Conservation (phyloP, 306 rosid genomes). For the Sindora glabra region DNA sequence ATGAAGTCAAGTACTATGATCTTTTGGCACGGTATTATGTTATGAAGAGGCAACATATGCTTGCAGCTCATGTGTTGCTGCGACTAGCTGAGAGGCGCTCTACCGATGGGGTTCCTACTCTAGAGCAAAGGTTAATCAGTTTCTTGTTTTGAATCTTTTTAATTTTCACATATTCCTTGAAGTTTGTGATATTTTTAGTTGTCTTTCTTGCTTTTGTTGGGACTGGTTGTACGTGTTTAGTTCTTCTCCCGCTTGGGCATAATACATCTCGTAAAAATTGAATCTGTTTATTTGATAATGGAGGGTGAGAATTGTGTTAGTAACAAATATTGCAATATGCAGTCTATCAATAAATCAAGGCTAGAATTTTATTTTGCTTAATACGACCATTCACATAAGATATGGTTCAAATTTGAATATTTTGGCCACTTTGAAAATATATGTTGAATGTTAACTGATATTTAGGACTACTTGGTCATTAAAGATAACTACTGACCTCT, state of each 20-base stretch:
- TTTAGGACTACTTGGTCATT: too few species aligned
- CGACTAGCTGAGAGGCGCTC: slow-evolving; percentile 84
- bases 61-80: slow-evolving; percentile 85
- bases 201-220: slow-evolving; percentile 6
- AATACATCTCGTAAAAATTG: slow-evolving; percentile 2
- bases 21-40: slow-evolving; percentile 91
- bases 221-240: too few species aligned
- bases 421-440: background rate
- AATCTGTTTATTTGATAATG: background rate
- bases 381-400: background rate
- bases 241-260: slow-evolving; percentile 6
- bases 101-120: slow-evolving; percentile 52
- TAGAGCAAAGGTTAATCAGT: slow-evolving; percentile 63
- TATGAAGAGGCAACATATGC: slow-evolving; percentile 82
- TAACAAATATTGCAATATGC: background rate
- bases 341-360: too few species aligned
- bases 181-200: background rate
- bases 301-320: background rate
- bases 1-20: slow-evolving; percentile 73
- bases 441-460: too few species aligned
- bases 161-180: slow-evolving; percentile 4
- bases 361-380: too few species aligned
- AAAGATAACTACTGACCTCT: background rate
- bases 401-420: background rate
- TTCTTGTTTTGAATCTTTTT: background rate